phyloP scores from a whole-genome alignment of 164 flowering plant species.

The Cinnamomum chago region DNA sequence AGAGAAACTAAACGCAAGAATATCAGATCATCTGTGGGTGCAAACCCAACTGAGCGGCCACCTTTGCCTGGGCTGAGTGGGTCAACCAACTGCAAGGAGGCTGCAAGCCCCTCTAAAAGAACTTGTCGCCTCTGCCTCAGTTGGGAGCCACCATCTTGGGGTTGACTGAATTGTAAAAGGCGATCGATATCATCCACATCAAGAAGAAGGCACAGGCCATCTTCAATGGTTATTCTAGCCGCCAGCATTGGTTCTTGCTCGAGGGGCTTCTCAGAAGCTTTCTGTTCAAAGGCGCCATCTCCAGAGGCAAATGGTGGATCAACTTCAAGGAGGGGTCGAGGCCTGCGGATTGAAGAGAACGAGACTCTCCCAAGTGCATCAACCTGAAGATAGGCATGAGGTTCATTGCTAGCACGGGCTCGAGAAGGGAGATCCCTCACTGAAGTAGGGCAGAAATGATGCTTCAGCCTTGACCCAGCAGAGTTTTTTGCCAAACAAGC shows the following conservation, averaged over 20 bases:
- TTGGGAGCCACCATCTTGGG: slow-evolving; percentile 75
- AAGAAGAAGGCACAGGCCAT: slow-evolving; percentile 75
- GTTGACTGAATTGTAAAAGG: slow-evolving; percentile 57
- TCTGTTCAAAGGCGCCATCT: slow-evolving; percentile 46
- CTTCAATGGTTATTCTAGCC: slow-evolving; percentile 82
- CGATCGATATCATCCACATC: slow-evolving; percentile 94
- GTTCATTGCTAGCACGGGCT: slow-evolving; percentile 52
- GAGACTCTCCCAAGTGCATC: slow-evolving; percentile 80
- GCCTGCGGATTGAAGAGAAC: slow-evolving; percentile 78
- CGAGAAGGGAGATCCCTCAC: slow-evolving; percentile 66
- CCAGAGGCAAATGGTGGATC: slow-evolving; percentile 43
- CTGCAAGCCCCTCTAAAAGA: slow-evolving; percentile 75
- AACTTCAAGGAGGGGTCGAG: slow-evolving; percentile 88
- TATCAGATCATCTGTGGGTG: slow-evolving; percentile 72
- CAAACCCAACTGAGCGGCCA: slow-evolving; percentile 36
- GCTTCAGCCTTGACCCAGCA: slow-evolving; percentile 55
- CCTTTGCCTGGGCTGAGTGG: slow-evolving; percentile 58
- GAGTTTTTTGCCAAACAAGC: slow-evolving; percentile 77
- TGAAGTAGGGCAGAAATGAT: slow-evolving; percentile 69
- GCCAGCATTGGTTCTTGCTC: slow-evolving; percentile 98
- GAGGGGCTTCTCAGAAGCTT: slow-evolving; percentile 63
- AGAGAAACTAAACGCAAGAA: slow-evolving; percentile 80
- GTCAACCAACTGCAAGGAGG: slow-evolving; percentile 84
- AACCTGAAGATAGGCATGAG: slow-evolving; percentile 56
- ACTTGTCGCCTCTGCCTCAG: slow-evolving; percentile 62